phyloP scores from a whole-genome alignment of 768 basidiomycete genomes.

The Russula sp. region DNA sequence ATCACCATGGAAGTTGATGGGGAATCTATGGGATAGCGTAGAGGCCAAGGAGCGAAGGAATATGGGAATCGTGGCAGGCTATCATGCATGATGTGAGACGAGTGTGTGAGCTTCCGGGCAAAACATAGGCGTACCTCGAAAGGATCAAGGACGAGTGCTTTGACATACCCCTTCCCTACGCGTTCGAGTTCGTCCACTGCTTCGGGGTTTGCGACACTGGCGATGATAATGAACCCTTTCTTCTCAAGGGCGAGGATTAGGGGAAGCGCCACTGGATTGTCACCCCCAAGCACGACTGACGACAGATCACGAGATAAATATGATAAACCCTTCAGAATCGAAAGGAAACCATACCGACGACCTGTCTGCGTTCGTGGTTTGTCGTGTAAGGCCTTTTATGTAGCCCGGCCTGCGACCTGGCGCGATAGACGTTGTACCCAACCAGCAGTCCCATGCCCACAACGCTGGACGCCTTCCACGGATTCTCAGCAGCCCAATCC shows the following conservation, averaged over 20 bases:
- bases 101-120: not conserved
- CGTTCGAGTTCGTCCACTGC: constrained; percentile 64
- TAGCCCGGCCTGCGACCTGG: constrained; percentile 31
- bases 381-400: constrained; percentile 32
- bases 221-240: constrained; percentile 79
- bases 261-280: constrained; percentile 66
- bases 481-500: constrained; percentile 57
- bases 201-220: constrained; percentile 69
- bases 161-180: constrained; percentile 68
- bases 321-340: not conserved
- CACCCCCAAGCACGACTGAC: constrained; percentile 79
- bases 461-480: constrained; percentile 56
- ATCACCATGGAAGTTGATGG: constrained; percentile 74
- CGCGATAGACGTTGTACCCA: constrained; percentile 46
- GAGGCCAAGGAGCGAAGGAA: constrained; percentile 82
- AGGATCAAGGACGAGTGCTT: constrained; percentile 78
- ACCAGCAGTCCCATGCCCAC: constrained; percentile 61
- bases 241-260: constrained; percentile 71
- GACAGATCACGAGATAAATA: constrained; percentile 14
- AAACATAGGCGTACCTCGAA: constrained; percentile 51
- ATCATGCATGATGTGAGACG: constrained; percentile 6
- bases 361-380: constrained; percentile 44
- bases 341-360: constrained; percentile 41
- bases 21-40: constrained; percentile 78
- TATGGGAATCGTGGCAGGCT: constrained; percentile 69